Conservation (phyloP, 768 basidiomycete species). For the Lactarius psammicola region DNA sequence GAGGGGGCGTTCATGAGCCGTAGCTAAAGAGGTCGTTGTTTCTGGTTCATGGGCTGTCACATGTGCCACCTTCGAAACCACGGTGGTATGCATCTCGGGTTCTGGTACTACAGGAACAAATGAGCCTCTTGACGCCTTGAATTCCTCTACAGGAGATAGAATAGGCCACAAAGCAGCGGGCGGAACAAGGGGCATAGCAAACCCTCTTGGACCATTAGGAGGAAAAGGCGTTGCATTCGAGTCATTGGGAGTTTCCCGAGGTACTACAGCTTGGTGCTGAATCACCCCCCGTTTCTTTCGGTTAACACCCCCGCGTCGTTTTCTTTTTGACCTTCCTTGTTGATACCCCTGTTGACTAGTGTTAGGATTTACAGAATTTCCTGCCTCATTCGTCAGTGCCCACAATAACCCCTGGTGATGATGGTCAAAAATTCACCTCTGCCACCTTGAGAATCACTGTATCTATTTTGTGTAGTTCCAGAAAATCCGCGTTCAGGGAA, state of each 20-base stretch:
- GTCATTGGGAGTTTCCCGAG: neutral
- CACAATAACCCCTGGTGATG: neutral
- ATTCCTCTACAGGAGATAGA: conserved; percentile 7
- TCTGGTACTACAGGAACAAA: neutral
- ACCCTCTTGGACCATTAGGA: conserved; percentile 1
- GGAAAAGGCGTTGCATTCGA: conserved; percentile 7
- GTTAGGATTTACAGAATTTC: neutral
- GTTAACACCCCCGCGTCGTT: conserved; percentile 24
- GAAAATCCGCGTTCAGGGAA: conserved; percentile 17
- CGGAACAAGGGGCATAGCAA: neutral
- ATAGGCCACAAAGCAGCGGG: neutral
- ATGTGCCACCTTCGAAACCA: neutral
- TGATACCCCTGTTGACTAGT: conserved; percentile 13
- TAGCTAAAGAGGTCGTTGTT: neutral
- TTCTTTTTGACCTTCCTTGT: conserved; percentile 12
- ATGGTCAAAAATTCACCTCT: conserved; percentile 12
- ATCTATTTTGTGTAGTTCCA: conserved; percentile 14
- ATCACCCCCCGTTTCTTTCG: conserved; percentile 21
- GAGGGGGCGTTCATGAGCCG: neutral
- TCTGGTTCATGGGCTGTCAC: neutral
- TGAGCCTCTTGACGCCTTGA: neutral
- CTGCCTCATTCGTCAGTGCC: conserved; percentile 14
- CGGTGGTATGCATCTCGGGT: neutral
- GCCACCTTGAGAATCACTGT: conserved; percentile 8
- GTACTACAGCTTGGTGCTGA: neutral